Evolutionary conservation across 192 early-diverging fungal genomes (phyloP), one percentile per base, ranked within the genome.

Genomic region (Martensiomyces pterosporus): DNA sequence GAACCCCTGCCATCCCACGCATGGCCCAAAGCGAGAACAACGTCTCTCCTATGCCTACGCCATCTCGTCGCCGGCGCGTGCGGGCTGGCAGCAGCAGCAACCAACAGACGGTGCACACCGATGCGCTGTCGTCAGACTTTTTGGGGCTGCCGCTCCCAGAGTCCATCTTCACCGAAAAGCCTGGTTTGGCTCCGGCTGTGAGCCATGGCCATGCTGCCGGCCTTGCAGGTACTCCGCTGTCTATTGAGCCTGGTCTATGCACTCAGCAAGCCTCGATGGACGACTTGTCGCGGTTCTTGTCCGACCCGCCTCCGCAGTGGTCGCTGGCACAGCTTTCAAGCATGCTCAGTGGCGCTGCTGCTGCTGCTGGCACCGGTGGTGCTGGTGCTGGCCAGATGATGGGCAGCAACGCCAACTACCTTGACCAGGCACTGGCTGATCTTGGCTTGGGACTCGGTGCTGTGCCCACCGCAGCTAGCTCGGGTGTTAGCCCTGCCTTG

Each of bases 121-220:
- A 71, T 37, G 60, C 50, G 47, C 60, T 57, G 36, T 71, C 67
- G 25, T 71, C 67, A 1, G 67, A 71, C 47, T 71, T 71, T 52
- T 41, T 71, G 67, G 60, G 67, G 0, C 42, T 71, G 46, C 67
- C 67, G 7, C 52, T 71, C 15, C 67, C 67, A 3, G 67, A 71
- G 56, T 53, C 60, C 15, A 71, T 71, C 5, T 71, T 64, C 27
- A 71, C 55, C 52, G 52, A 39, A 24, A 71, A 60, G 56, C 67
- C 67, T 4, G 36, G 36, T 13, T 23, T 40, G 5, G 42, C n/a
- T 23, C 24, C 35, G 4, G 37, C 32, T 13, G 17, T 25, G 19
- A 41, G 39, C 47, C n/a, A n/a, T n/a, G n/a, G n/a, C n/a, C n/a
- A n/a, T n/a, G n/a, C n/a, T n/a, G n/a, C n/a, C n/a, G n/a, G n/a